Evolutionary conservation across 2,329 filamentous ascomycete species (phyloP).

Genomic region (Didymosphaeria variabile): DNA sequence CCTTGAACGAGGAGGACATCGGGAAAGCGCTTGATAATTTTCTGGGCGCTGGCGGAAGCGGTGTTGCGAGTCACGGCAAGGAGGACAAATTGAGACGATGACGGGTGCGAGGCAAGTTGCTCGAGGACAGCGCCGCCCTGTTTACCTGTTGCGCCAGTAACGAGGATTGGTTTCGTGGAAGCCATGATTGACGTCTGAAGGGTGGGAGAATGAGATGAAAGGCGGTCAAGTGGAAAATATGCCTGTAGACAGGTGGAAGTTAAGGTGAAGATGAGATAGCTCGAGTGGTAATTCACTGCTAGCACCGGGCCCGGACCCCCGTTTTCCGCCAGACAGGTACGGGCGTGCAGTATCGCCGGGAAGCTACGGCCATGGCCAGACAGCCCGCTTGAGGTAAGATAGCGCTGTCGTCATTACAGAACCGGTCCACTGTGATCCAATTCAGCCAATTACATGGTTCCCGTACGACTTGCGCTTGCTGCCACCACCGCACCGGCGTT

Average conservation of each 20-base stretch:
- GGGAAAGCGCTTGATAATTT: conserved; percentile 55
- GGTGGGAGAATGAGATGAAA: neutral
- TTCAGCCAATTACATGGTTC: neutral
- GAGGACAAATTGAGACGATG: conserved; percentile 57
- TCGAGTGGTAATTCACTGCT: neutral
- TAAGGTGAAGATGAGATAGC: neutral
- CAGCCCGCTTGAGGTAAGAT: neutral
- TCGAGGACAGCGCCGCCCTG: conserved; percentile 57
- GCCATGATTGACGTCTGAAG: conserved; percentile 28
- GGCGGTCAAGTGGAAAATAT: neutral
- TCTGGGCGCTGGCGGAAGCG: conserved; percentile 60
- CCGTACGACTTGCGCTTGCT: conserved; percentile 2
- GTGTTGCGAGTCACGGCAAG: conserved; percentile 69
- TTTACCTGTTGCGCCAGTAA: conserved; percentile 58
- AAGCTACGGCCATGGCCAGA: conserved; percentile 3
- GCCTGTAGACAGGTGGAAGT: neutral
- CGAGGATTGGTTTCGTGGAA: conserved; percentile 52
- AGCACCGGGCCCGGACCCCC: conserved; percentile 1
- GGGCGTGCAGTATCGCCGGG: neutral
- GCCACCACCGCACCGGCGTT: neutral
- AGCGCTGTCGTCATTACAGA: neutral
- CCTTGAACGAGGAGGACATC: conserved; percentile 66
- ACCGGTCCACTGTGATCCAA: neutral
- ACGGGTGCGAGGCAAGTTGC: conserved; percentile 50
- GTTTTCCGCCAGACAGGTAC: conserved; percentile 8